These are phyloP conservation scores for Colletotrichum orbiculare DNA, from an alignment of 2,329 filamentous ascomycete genomes.

Conservation along the genomic window DNA sequence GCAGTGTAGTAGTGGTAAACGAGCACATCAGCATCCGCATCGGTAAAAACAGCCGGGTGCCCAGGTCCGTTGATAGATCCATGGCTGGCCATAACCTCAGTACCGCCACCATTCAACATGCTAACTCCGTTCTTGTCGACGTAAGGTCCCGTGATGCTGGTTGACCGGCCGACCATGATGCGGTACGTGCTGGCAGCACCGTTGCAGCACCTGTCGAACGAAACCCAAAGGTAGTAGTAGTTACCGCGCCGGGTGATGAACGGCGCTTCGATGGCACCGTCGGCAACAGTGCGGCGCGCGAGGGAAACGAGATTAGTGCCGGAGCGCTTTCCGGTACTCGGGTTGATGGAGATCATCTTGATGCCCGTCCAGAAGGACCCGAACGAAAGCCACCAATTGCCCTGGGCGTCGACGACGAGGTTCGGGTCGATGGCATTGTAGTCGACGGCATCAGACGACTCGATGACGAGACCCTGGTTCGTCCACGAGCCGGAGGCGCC, in stretches of 20 bases:
- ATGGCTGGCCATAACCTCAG: conserved; percentile 44
- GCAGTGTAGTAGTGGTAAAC: conserved; percentile 47
- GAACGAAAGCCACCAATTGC: conserved; percentile 46
- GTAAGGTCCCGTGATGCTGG: conserved; percentile 43
- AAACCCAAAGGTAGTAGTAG: conserved; percentile 48
- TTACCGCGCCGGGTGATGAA: conserved; percentile 43
- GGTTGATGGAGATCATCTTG: conserved; percentile 43
- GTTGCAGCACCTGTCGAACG: conserved; percentile 46
- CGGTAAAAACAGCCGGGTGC: conserved; percentile 46
- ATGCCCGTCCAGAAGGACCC: conserved; percentile 47
- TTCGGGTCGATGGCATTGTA: conserved; percentile 47
- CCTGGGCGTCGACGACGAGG: conserved; percentile 42
- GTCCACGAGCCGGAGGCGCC: no score
- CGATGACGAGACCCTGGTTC: conserved; percentile 33
- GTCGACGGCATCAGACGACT: conserved; percentile 38
- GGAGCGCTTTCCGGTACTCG: conserved; percentile 42
- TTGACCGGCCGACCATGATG: conserved; percentile 47
- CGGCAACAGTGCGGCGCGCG: conserved; percentile 39
- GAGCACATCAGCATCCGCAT: conserved; percentile 45
- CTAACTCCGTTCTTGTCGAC: conserved; percentile 41
- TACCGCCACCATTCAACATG: conserved; percentile 45
- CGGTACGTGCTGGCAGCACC: conserved; percentile 46
- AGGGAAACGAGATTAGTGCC: conserved; percentile 41
- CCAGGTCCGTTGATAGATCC: conserved; percentile 45
- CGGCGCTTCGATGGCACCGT: conserved; percentile 44